Conservation (phyloP, 768 basidiomycete genomes). For the Zangia roseola region DNA sequence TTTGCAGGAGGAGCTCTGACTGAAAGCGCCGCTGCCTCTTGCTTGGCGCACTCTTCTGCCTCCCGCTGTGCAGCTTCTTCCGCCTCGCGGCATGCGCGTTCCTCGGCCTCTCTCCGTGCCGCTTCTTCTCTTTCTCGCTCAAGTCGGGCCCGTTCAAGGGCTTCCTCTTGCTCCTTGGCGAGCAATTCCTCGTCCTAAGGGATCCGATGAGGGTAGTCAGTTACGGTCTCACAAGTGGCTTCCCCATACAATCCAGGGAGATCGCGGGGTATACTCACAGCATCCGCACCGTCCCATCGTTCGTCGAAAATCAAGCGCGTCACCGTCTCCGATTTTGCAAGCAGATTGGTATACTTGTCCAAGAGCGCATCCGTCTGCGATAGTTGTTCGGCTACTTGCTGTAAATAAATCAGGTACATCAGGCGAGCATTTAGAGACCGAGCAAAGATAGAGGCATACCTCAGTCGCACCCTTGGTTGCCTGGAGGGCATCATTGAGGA, state of each 20-base stretch:
- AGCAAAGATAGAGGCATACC: constrained; percentile 37
- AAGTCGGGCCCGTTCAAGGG: constrained; percentile 23
- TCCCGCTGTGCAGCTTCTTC: constrained; percentile 40
- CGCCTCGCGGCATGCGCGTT: constrained; percentile 29
- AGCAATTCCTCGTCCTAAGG: constrained; percentile 59
- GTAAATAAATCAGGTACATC: neutral
- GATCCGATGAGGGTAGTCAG: neutral
- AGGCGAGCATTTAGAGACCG: neutral
- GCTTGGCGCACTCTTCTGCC: constrained; percentile 48
- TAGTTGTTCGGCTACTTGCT: constrained; percentile 68
- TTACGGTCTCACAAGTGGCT: neutral
- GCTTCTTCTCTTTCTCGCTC: constrained; percentile 37
- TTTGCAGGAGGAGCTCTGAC: constrained; percentile 23
- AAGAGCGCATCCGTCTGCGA: constrained; percentile 71
- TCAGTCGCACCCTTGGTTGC: constrained; percentile 69
- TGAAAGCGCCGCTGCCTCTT: constrained; percentile 41
- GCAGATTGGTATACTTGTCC: constrained; percentile 69
- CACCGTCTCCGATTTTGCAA: constrained; percentile 68
- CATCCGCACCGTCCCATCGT: constrained; percentile 71
- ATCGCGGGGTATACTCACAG: constrained; percentile 41
- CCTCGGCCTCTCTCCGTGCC: constrained; percentile 43
- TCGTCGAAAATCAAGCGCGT: constrained; percentile 74
- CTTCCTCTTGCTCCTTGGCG: constrained; percentile 41
- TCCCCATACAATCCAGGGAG: no score
- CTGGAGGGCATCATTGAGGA: constrained; percentile 65